Evolutionary conservation across 2,329 filamentous ascomycete species (phyloP), one percentile per base, ranked within the genome.

Genomic region (Fonsecaea pedrosoi): DNA sequence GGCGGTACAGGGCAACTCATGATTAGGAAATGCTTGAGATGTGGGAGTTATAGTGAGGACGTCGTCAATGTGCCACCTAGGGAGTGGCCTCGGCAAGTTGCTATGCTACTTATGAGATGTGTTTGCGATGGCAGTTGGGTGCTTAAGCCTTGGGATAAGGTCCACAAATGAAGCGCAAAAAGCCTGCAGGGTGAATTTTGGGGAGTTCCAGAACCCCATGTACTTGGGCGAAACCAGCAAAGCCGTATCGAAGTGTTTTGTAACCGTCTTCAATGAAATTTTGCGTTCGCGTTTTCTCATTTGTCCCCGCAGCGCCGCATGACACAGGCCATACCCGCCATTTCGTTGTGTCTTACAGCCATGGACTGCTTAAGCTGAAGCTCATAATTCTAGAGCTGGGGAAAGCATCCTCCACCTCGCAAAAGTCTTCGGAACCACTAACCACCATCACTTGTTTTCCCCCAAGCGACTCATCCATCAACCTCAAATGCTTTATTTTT

Each of bases 401-500:
- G 58, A 48, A 45, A 13, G 42, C 75, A 71, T 15, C 21, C 21
- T 18, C 45, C 21, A 4, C 18, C 3, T 50, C 45, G 1, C 8
- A 25, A 25, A 50, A 13, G 12, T 25, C 18, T 50, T 50, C 45
- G 21, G 21, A 25, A 50, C 45, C 40, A 60, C 25, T 18, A 32
- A 32, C 53, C 60, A 55, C 37, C 32, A 35, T 60, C 58, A 55
- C 38, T 18, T 13, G 9, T 30, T 9, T 38, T 42, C 3, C 25
- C 32, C 42, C 25, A 10, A 42, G 34, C 35, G 37, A 55, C 30
- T 30, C 32, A 10, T 21, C 72, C 76, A 32, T 32, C 30, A 32
- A 32, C 76, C 74, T 75, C 75, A 73, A 76, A 74, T 77, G 54
- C 10, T 55, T 32, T 37, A 25, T 25, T 74, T 76, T 74, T 45